phyloP scores from a whole-genome alignment of 2,329 filamentous ascomycete genomes.

The Tolypocladium pustulatum region DNA sequence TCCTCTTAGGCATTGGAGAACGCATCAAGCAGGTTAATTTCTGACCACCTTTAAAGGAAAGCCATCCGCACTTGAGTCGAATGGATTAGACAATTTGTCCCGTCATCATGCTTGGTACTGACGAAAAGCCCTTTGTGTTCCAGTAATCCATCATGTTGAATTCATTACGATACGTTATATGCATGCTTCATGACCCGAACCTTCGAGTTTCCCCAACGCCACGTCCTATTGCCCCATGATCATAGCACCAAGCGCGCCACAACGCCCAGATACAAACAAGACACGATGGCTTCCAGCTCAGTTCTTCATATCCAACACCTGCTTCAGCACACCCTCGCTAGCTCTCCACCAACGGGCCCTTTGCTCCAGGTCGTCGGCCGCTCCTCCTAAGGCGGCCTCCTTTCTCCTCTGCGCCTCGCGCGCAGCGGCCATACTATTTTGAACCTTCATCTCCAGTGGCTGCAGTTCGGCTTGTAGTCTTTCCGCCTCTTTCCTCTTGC shows the following conservation, averaged over 20 bases:
- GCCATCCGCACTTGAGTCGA: too few species aligned
- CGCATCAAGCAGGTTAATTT: too few species aligned
- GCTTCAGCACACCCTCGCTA: conserved; percentile 52
- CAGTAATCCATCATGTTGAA: not conserved
- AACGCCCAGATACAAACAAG: not conserved
- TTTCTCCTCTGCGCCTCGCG: conserved; percentile 59
- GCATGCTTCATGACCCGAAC: too few species aligned
- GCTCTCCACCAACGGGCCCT: conserved; percentile 65
- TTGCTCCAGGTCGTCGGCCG: conserved; percentile 65
- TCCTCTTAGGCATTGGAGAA: too few species aligned
- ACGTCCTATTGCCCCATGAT: not conserved
- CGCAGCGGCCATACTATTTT: conserved; percentile 56
- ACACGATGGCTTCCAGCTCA: conserved; percentile 8
- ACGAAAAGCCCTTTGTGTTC: not conserved
- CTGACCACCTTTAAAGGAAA: too few species aligned
- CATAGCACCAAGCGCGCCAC: not conserved
- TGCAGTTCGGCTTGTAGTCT: conserved; percentile 56
- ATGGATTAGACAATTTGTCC: too few species aligned
- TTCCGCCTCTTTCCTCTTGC: conserved; percentile 57
- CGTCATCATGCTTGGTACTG: not conserved
- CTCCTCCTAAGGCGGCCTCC: conserved; percentile 53
- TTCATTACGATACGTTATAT: not conserved
- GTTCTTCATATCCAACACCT: conserved; percentile 48
- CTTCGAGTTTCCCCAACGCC: too few species aligned
- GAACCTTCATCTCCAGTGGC: conserved; percentile 56